A percentile compares a stretch with the other conserved stretches of the same genome.
Evolutionary conservation across 208 protist species (phyloP).

Genomic region (Angomonas deanei): DNA sequence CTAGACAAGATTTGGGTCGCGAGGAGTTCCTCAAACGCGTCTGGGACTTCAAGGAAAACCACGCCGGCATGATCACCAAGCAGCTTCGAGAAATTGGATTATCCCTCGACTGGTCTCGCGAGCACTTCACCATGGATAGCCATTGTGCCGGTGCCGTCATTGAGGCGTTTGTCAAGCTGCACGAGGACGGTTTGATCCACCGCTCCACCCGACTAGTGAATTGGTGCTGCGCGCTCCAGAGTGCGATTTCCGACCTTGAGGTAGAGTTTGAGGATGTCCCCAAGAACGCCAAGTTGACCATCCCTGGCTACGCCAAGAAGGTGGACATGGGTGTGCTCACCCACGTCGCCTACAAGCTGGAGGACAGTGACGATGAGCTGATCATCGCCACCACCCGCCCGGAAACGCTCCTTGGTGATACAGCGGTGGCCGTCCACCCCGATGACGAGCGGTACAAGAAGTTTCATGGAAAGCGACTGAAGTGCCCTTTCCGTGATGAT

Average conservation of each 20-base stretch:
- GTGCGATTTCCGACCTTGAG: slow-evolving; percentile 99
- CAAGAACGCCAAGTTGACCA: slow-evolving; percentile 72
- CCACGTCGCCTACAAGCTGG: slow-evolving; percentile 94
- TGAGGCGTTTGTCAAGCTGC: slow-evolving; percentile 96
- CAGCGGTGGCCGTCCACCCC: slow-evolving; percentile 97
- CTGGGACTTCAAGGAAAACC: slow-evolving; percentile 98
- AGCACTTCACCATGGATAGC: slow-evolving; percentile 99
- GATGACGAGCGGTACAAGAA: slow-evolving; percentile 96
- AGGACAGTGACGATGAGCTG: slow-evolving; percentile 86
- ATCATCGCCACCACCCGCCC: slow-evolving; percentile 98
- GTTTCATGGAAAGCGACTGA: slow-evolving; percentile 93
- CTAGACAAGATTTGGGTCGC: slow-evolving; percentile 95
- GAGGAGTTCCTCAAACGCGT: slow-evolving; percentile 96
- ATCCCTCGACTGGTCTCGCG: slow-evolving; percentile 98
- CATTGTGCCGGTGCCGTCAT: slow-evolving; percentile 89
- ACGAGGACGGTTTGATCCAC: slow-evolving; percentile 96
- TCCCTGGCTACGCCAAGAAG: slow-evolving; percentile 89
- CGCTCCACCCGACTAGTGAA: slow-evolving; percentile 98
- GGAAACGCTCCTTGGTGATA: slow-evolving; percentile 99
- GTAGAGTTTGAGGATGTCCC: slow-evolving; percentile 92
- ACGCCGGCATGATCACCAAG: slow-evolving; percentile 91
- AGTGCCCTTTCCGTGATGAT: slow-evolving; percentile 95
- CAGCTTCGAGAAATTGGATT: slow-evolving; percentile 96
- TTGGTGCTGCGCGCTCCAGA: slow-evolving; percentile 98
- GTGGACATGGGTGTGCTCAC: slow-evolving; percentile 94